Evolutionary conservation across 176 grass and related monocot genomes (phyloP), one percentile per base, ranked within the genome.

Genomic region (Musa troglodytarum): DNA sequence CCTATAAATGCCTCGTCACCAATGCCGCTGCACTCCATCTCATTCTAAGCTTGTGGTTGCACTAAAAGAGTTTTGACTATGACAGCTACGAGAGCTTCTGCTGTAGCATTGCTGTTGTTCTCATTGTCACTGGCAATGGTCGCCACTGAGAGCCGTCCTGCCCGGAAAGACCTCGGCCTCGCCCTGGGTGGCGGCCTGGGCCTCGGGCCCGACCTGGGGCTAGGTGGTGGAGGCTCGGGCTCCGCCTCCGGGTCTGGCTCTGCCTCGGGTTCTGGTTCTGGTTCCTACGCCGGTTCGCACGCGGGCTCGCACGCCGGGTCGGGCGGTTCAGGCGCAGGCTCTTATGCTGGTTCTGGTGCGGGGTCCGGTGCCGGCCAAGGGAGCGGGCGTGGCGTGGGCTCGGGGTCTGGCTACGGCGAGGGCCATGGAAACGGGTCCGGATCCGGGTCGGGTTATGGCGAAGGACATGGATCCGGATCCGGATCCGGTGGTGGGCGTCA

Each of bases 281-380:
- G 80, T 9, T 96, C 88, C 0, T 90, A 83, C 2, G 80, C 84
- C 0, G 82, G 80, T 8, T 96, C 88, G 0, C 71, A 63, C 1
- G 83, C 85, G 0, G 78, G 85, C 8, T 91, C 85, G 0, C 84
- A 57, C 0, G 58, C 83, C 0, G 77, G 84, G 0, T 91, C 82
- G 0, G 57, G 74, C 1, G 84, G 84, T 1, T 92, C 79, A 0
- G 28, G 70, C 53, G 74, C 80, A 0, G 86, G 83, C 11, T 61
- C 66, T 1, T 67, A 54, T 0, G 16, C 53, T 0, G 77, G 85
- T 2, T 79, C 56, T 0, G 85, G 85, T 9, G 65, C 68, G 1
- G 59, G 74, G 2, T 83, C 72, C 19, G 74, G 74, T 19, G 74
- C 49, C 8, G 74, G 71, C 0, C 4, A 2, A 17, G 63, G 84